phyloP scores from a whole-genome alignment of 2,329 filamentous ascomycete species.

The Juglanconis oblonga region DNA sequence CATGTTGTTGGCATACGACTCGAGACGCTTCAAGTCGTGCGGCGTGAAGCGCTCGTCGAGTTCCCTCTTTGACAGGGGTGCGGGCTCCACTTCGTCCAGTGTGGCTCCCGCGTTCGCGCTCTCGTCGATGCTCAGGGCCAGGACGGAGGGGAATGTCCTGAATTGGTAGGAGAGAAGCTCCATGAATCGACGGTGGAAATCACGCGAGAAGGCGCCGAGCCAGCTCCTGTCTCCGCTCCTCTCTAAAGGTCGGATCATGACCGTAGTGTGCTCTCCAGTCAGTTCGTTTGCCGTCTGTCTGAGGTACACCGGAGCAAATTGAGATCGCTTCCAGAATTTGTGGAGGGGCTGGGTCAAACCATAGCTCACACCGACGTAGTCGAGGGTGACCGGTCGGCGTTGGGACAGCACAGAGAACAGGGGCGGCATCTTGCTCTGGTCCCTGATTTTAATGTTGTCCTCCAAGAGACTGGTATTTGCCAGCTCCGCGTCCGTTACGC shows the following conservation, averaged over 20 bases:
- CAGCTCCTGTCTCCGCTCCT: constrained; percentile 69
- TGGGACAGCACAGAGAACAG: constrained; percentile 87
- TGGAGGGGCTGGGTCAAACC: constrained; percentile 84
- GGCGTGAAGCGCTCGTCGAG: constrained; percentile 79
- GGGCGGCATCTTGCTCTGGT: constrained; percentile 88
- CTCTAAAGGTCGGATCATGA: constrained; percentile 85
- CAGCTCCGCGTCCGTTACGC: constrained; percentile 80
- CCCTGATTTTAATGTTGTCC: constrained; percentile 85
- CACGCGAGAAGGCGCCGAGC: constrained; percentile 85
- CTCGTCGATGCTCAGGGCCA: constrained; percentile 85
- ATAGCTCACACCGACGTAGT: constrained; percentile 95
- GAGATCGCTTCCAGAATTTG: constrained; percentile 92
- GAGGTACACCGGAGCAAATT: constrained; percentile 87
- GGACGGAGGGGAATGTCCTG: constrained; percentile 71
- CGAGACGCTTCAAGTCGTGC: constrained; percentile 91
- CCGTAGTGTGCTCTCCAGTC: constrained; percentile 95
- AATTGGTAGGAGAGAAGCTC: constrained; percentile 91
- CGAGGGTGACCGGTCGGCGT: constrained; percentile 72
- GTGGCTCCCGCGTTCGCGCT: constrained; percentile 72
- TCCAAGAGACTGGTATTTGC: constrained; percentile 72
- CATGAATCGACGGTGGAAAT: constrained; percentile 94
- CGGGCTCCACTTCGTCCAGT: constrained; percentile 50
- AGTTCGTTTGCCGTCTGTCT: constrained; percentile 93
- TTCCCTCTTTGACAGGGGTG: constrained; percentile 66
- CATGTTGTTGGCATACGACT: constrained; percentile 95